Conservation (phyloP, 257 asterid genomes). For the Solanum verrucosum region DNA sequence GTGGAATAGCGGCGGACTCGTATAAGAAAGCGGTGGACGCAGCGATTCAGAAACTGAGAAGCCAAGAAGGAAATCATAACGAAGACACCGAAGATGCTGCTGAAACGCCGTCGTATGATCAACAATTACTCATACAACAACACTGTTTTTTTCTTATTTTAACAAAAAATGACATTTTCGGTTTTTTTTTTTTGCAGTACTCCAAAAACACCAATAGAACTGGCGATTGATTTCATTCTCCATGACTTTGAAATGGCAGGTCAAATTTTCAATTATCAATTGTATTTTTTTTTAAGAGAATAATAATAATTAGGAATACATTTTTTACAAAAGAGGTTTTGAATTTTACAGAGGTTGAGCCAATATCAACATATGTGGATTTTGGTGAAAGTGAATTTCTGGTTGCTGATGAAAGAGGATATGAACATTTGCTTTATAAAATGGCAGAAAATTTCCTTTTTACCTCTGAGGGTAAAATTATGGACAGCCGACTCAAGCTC, state of each 20-base stretch:
- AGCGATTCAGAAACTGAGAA: slow-evolving; percentile 52
- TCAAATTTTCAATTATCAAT: slow-evolving; percentile 2
- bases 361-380: slow-evolving; percentile 81
- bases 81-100: slow-evolving; percentile 5
- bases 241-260: slow-evolving; percentile 99
- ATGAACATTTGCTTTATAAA: slow-evolving; percentile 68
- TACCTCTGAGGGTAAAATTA: slow-evolving; percentile 46
- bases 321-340: not conserved
- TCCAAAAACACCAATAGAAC: slow-evolving; percentile 81
- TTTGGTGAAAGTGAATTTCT: slow-evolving; percentile 80
- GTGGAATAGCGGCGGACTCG: slow-evolving; percentile 71
- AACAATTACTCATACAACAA: not conserved
- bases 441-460: slow-evolving; percentile 58
- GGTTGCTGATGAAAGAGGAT: slow-evolving; percentile 91
- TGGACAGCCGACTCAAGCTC: slow-evolving; percentile 62
- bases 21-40: slow-evolving; percentile 83
- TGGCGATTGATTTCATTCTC: slow-evolving; percentile 90
- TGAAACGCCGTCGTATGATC: slow-evolving; percentile 37
- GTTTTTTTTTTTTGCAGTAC: slow-evolving; percentile 12
- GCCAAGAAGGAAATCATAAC: slow-evolving; percentile 29
- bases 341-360: slow-evolving; percentile 71
- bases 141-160: not conserved
- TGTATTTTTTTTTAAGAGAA: not conserved
- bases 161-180: not conserved
- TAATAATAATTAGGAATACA: not conserved